Base-by-base conservation (phyloP, 2,329 filamentous ascomycete species). In the Cordyceps pruinosa region DNA sequence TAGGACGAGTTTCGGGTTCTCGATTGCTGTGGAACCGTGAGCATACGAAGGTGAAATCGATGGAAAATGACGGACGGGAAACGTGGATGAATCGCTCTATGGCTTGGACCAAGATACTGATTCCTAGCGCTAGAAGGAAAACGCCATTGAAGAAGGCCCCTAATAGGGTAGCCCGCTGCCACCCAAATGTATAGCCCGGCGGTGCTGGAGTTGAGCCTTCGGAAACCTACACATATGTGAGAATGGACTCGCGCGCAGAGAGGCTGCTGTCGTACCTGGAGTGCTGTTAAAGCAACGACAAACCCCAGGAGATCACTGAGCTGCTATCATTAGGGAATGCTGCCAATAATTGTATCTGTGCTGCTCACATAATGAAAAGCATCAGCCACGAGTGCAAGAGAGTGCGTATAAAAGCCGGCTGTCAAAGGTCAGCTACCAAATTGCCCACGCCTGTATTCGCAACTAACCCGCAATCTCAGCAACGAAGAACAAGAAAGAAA, bases 91-190 rank as follows among this genome's bases (percentile, higher is more conserved):
- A 89, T 35, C 87, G 76, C 69, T 91, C 86, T 51, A 91, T 77
- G 0, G 87, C 85, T 66, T 91, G 88, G 3, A 91, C 72, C 34
- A 87, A 79, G 50, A 91, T 88, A 68, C 86, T 89, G 35, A 90
- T 70, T 1, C 86, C 86, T 2, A 92, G 73, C 1, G 86, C 87
- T 17, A 90, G 70, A 1, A 92, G 77, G 58, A 92, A 88, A 1
- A 86, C 84, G 15, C 88, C 88, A 64, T 92, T 92, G 77, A 91
- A 92, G 69, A 92, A 92, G 23, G 87, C 86, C 5, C 88, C 88
- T 0, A 92, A 75, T 1, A 90, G 69, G n/a, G 82, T 80, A 17
- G 87, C 86, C 32, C 88, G 79, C 57, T 88, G 85, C 87, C 87
- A 91, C n/a, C 88, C 88, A 62, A 88, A 91, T 0, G 87, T 72